Evolutionary conservation across 345 rosid genomes (phyloP).

Genomic region (Zanthoxylum bungeanum): DNA sequence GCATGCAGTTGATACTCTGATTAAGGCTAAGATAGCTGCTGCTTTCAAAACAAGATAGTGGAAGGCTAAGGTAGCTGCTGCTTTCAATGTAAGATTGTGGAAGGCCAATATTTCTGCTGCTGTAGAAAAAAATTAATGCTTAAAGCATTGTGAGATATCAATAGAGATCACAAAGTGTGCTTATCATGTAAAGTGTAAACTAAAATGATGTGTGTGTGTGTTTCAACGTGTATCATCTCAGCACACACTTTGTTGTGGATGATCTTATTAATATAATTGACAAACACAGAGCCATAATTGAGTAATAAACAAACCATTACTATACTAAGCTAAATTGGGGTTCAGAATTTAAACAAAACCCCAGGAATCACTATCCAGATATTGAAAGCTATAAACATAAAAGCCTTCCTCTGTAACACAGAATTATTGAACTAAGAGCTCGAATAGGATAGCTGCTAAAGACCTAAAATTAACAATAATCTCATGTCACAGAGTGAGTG

Average conservation of each 20-base stretch:
- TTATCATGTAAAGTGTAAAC: no score
- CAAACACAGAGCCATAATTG: background rate
- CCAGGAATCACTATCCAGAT: background rate
- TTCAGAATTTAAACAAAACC: background rate
- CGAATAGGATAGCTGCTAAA: constrained; percentile 8
- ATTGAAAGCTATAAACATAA: background rate
- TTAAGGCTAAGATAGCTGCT: background rate
- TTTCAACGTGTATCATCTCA: no score
- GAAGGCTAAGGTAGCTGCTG: background rate
- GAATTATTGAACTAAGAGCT: constrained; percentile 3
- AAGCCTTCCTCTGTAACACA: constrained; percentile 11
- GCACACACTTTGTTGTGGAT: no score
- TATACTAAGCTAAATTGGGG: background rate
- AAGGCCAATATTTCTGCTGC: no score
- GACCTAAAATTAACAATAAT: background rate
- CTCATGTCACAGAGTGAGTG: constrained; percentile 1
- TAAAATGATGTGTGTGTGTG: no score
- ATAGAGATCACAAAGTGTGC: no score
- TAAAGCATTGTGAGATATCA: no score
- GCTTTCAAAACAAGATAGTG: background rate
- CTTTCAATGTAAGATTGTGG: no score
- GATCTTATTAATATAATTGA: no score
- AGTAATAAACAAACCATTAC: background rate
- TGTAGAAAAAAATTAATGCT: no score
- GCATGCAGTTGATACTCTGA: background rate